Base-by-base conservation (phyloP, 345 rosid genomes). In the Eutrema yunnanense region DNA sequence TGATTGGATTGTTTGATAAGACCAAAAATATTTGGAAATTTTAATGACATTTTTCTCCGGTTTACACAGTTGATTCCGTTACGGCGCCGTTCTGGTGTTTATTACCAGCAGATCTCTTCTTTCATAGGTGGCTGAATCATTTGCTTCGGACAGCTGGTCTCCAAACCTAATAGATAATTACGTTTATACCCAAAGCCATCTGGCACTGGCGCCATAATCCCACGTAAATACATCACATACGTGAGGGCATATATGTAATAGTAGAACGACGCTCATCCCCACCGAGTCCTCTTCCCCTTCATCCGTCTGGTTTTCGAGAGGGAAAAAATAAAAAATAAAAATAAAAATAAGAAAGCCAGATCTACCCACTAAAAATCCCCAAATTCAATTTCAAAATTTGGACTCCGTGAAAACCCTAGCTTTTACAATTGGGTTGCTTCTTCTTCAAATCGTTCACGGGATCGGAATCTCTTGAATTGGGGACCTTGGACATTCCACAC, bases 351-450 rank as follows among this genome's bases (percentile, higher is more conserved):
- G 34, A 29, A 61, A 57, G 26, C 51, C 65, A 80, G 85, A 82
- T 84, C 83, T 76, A 27, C 62, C 38, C 26, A 22, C 26, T 22
- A 22, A 62, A 64, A 72, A 77, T 58, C 47, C 75, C 62, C 65
- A 26, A 66, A 34, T 79, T 76, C 46, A 55, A 47, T 8, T 49
- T 52, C 56, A 37, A 60, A 54, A 40, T 63, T 52, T 36, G 42
- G 62, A 71, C 40, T 10, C 37, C 27, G 6, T 26, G 29, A 13
- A 56, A 77, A 26, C 66, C 81, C 75, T 82, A 76, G 65, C 11
- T 43, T 59, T 65, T 49, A 19, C 47, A 41, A 60, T 57, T 41
- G 26, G 37, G 11, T 51, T 2, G 16, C 68, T 9, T 22, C 22
- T 47, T 73, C 75, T 75, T 37, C 44, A 8, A 43, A 19, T 62